Percentiles rank a stretch among this genome's conserved stretches.
Conservation (phyloP, 768 basidiomycete genomes). For the Termitomyces sp. region DNA sequence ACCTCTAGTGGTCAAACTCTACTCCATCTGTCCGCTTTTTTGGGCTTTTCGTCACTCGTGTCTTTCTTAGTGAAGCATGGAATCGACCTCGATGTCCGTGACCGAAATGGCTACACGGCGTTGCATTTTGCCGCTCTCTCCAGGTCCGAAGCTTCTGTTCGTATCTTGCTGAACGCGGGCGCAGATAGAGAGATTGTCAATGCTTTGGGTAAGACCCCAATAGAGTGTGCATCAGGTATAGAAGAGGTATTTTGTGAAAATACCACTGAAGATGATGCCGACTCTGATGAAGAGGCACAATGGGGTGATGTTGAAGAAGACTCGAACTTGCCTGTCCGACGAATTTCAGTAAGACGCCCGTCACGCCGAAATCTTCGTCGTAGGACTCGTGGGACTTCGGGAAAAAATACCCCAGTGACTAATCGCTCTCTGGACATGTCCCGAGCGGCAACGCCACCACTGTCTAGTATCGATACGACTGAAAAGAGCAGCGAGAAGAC, state of each 20-base stretch:
- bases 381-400: conserved; percentile 22
- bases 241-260: conserved; percentile 25
- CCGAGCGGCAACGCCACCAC: conserved; percentile 25
- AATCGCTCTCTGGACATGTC: conserved; percentile 26
- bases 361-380: conserved; percentile 28
- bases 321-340: conserved; percentile 35
- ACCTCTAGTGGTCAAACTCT: conserved; percentile 79
- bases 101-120: conserved; percentile 87
- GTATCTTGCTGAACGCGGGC: conserved; percentile 68
- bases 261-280: conserved; percentile 19
- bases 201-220: conserved; percentile 61
- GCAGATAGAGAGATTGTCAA: conserved; percentile 79
- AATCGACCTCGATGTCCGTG: conserved; percentile 78
- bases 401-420: conserved; percentile 19
- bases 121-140: conserved; percentile 79
- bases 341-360: conserved; percentile 25
- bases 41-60: conserved; percentile 68
- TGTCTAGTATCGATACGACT: conserved; percentile 9
- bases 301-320: conserved; percentile 72
- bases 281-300: conserved; percentile 47
- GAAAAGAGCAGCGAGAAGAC: conserved; percentile 21
- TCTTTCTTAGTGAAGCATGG: conserved; percentile 65
- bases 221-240: conserved; percentile 47
- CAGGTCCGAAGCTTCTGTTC: conserved; percentile 57
- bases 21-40: conserved; percentile 80